Base-by-base conservation (phyloP, 257 asterid genomes). In the Fraxinus americana region DNA sequence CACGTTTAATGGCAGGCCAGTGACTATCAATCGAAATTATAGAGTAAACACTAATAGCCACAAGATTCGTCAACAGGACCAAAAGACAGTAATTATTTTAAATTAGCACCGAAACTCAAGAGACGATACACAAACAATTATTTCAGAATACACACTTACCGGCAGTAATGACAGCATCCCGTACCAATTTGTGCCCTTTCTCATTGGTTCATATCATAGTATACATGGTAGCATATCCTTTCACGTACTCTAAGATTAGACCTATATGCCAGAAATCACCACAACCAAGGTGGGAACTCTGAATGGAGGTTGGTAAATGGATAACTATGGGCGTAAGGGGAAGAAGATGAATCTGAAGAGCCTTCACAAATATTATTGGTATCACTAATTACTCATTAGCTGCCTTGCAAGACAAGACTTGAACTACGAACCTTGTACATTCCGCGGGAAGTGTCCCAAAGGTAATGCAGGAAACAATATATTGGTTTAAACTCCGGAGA, bases 181-280 rank as follows among this genome's bases (percentile, higher is more conserved):
- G 25, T 54, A 54, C 65, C 21, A 17, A 54, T 63, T 25, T 9
- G 69, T 25, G 17, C 30, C 5, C 16, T 63, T 4, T 63, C 69
- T 23, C 69, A 32, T 11, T 63, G 35, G 69, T 63, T 63, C 19
- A 27, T 61, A 23, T 25, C 19, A 63, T 63, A 63, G 11, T 63
- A 63, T 63, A 23, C 34, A 63, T 23, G 17, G 69, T 63, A 25
- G 69, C 35, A 25, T 63, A 63, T 32, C 17, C 4, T 63, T 63
- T 27, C 69, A 23, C 36, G 36, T 27, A 23, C 69, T 63, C 17
- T 25, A 63, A 23, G 69, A 63, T 63, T 27, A 63, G 69, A n/a
- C 3, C 17, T 63, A 27, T 63, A 63, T 63, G 27, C 69, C 27
- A 63, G 69, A 63, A 59, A 63, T 63, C 69, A 27, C 69, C 69